phyloP scores from a whole-genome alignment of 441 rosid species.

The Syzygium malaccense region DNA sequence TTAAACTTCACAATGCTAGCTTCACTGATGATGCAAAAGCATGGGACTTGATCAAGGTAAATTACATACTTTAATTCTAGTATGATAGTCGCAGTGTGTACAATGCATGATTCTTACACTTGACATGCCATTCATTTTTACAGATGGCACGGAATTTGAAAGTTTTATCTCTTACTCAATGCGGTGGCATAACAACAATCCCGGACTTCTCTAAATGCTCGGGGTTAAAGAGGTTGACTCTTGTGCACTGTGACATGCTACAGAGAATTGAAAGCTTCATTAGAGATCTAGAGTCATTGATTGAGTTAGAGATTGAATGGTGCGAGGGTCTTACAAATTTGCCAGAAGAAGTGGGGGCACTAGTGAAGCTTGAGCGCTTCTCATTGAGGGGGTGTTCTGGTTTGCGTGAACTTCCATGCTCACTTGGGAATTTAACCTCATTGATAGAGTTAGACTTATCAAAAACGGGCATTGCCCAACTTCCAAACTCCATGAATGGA shows the following conservation, averaged over 20 bases:
- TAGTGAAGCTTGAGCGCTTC: not conserved
- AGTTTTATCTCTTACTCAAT: not conserved
- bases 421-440: not conserved
- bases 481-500: not conserved
- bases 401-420: not conserved
- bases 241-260: rapidly evolving
- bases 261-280: not conserved
- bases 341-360: rapidly evolving
- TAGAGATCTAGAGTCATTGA: rapidly evolving
- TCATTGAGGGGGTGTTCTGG: not conserved
- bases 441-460: not conserved
- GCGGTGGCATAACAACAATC: not conserved
- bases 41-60: not conserved
- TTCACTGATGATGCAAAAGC: not conserved
- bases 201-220: not conserved
- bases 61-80: not conserved
- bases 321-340: rapidly evolving
- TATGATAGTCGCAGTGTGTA: not conserved
- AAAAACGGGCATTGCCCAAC: not conserved
- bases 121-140: not conserved
- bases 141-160: not conserved
- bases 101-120: not conserved
- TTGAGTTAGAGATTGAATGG: not conserved
- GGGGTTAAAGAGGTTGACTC: not conserved
- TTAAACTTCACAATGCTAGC: not conserved